Conservation (phyloP, 179 eudicot genomes). For the Camellia oleifera region DNA sequence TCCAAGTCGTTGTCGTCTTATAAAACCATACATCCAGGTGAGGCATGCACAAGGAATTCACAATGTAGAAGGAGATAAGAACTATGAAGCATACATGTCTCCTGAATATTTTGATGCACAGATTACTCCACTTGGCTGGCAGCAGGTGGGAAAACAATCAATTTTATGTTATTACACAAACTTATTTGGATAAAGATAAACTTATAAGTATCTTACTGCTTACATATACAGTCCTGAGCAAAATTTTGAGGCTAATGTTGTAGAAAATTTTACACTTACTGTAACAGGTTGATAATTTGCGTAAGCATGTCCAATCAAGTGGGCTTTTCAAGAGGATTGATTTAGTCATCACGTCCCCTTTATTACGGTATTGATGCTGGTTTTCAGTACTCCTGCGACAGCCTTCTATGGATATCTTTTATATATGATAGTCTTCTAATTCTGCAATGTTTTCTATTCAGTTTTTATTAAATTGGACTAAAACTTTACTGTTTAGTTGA, state of each 20-base stretch:
- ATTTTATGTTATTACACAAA: not conserved
- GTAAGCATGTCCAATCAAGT: constrained; percentile 67
- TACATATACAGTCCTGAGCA: not conserved
- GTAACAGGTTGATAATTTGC: constrained; percentile 80
- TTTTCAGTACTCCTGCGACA: not conserved
- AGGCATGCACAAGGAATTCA: constrained; percentile 98
- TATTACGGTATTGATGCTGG: constrained; percentile 56
- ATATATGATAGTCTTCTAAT: not conserved
- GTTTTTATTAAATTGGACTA: constrained; percentile 7
- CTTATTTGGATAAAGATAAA: not conserved
- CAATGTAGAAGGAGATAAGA: constrained; percentile 91
- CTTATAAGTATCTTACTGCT: not conserved
- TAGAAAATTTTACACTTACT: constrained; percentile 4
- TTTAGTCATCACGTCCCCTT: constrained; percentile 76
- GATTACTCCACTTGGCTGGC: constrained; percentile 87
- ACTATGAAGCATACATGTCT: constrained; percentile 78
- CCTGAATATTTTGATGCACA: constrained; percentile 95
- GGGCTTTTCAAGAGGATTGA: constrained; percentile 72
- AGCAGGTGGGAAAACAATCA: constrained; percentile 60
- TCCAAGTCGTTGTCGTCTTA: constrained; percentile 19
- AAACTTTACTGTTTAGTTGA: not conserved
- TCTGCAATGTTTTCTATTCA: not conserved
- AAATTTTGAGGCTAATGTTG: not conserved
- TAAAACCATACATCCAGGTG: constrained; percentile 52
- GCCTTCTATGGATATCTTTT: constrained; percentile 3